Base-by-base conservation (phyloP, 1,139 yeast genomes). In the Saccharomyces hybrid region DNA sequence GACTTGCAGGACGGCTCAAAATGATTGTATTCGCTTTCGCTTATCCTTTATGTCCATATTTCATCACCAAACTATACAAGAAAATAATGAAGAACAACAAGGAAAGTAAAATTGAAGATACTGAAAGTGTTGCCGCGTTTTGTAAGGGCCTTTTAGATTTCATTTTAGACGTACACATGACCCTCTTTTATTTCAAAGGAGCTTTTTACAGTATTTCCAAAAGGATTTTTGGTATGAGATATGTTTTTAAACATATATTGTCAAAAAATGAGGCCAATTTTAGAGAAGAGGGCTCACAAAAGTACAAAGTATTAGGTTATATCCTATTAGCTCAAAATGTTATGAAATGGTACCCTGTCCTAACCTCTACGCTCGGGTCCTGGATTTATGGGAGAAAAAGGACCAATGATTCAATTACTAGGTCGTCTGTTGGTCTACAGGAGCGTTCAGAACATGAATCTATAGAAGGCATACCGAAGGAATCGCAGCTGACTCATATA, bases 121-220 rank as follows among this genome's bases (percentile, higher is more conserved):
- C 59, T 29, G 52, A 52, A 11, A 29, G 50, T 51, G 61, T 63
- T 41, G 34, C 31, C 41, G 28, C 3, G 23, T 51, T n/a, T 25
- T 81, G 79, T 62, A 68, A 76, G 28, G 74, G 74, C 51, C 64
- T 81, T 3, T 64, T 82, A 48, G 85, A 83, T 60, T 72, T 78
- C 0, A 53, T 82, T 9, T 72, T 82, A 73, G 86, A 84, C 61
- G 59, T 87, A 14, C 96, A 91, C 68, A 72, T 90, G 53, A 95
- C 96, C 0, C 52, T 88, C 0, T 91, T 91, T 65, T 91, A 91
- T 70, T 81, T 90, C 64, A 78, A 76, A 51, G 98, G 97, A 2
- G 78, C 83, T 29, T 93, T 85, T 68, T 90, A 91, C 70, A 83
- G 87, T 54, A 62, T 90, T 6, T 79, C 89, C 1, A 90, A 89